phyloP scores from a whole-genome alignment of 257 asterid species.

The Plectranthus barbatus region DNA sequence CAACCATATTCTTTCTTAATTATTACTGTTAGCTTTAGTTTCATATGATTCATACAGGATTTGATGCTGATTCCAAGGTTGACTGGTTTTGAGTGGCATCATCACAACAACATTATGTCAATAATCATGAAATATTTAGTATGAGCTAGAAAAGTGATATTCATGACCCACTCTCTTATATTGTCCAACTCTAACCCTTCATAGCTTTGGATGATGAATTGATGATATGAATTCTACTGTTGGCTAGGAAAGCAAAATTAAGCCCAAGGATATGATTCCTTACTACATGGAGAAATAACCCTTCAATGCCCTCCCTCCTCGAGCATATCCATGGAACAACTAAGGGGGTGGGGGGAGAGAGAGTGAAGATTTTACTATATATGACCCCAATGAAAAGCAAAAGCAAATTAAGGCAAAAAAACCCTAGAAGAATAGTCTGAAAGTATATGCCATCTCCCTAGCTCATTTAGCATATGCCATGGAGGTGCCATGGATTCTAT shows the following conservation, averaged over 20 bases:
- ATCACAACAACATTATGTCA: neutral
- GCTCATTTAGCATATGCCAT: constrained; percentile 43
- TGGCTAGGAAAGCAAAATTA: too few relatives aligned
- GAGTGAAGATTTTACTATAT: constrained; percentile 21
- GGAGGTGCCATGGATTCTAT: constrained; percentile 25
- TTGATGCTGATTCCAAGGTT: constrained; percentile 15
- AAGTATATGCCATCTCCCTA: constrained; percentile 41
- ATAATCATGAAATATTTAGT: neutral
- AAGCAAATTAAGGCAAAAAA: too few relatives aligned
- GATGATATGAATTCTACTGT: too few relatives aligned
- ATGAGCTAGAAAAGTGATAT: neutral
- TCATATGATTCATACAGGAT: neutral
- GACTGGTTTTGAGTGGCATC: neutral
- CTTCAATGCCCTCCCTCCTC: constrained; percentile 13
- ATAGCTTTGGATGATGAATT: neutral
- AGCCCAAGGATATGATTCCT: constrained; percentile 31
- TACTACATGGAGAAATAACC: constrained; percentile 5
- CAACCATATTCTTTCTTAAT: neutral
- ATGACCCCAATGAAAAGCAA: constrained; percentile 30
- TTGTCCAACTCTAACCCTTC: too few relatives aligned
- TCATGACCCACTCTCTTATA: neutral
- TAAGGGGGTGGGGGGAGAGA: neutral
- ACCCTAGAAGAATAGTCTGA: constrained; percentile 22
- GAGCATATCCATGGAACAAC: constrained; percentile 41
- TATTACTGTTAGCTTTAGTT: constrained; percentile 1